Base-by-base conservation (phyloP, 768 basidiomycete genomes). In the Agaricus blazei region DNA sequence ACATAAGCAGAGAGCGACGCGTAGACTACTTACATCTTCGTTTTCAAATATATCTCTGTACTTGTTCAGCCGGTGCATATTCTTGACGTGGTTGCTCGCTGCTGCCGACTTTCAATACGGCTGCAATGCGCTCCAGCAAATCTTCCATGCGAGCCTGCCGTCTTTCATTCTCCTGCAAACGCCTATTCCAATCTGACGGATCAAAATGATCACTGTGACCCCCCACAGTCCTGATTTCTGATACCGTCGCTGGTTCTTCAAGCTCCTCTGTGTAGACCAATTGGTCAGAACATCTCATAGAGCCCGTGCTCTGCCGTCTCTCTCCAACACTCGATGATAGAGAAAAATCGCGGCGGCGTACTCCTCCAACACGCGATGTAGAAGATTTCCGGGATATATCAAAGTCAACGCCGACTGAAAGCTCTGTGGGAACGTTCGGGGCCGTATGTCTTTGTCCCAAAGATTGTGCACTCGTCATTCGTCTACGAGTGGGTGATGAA, bases 121-220 rank as follows among this genome's bases (percentile, higher is more conserved):
- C 57, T 8, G 67, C 72, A 52, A 82, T 69, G 56, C 68, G 67
- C 31, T 63, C 63, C 19, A 82, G 64, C 38, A 82, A 59, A 27
- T 61, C 58, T 56, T 81, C 79, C 29, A 82, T 81, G 53, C 75
- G 70, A 58, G 69, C 67, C 58, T 81, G 79, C 48, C 74, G 67
- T 62, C 67, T 68, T 56, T 78, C 75, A 48, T 77, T 71, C n/a
- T 67, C 65, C 0, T 65, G 65, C 50, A 78, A 34, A n/a, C 55
- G 50, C 42, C 34, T 58, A 5, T 47, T 51, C 34, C 48, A 28
- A 19, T 7, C 31, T 8, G 56, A 19, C 14, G 34, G 2, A 27
- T 54, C 52, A 4, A 29, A 37, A 8, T 37, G 40, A 4, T 4
- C 34, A 14, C n/a, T 12, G 23, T 31, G 29, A n/a, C 47, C 52